Conservation (phyloP, 768 basidiomycete genomes). For the Glaciozyma martinii region DNA sequence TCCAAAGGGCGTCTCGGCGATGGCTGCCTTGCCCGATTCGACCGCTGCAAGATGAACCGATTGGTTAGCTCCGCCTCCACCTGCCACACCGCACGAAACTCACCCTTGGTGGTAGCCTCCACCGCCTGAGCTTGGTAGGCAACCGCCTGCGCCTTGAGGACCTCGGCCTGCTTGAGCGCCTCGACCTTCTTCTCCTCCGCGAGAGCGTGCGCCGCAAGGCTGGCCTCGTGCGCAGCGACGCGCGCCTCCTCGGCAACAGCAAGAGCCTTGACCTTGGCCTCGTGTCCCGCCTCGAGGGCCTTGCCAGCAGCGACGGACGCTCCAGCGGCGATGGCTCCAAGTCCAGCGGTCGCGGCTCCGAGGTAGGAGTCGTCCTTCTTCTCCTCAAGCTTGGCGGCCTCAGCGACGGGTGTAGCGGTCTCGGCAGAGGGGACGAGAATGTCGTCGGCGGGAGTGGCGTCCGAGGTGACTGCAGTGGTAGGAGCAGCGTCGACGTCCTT, state of each 20-base stretch:
- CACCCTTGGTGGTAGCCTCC: too few species aligned
- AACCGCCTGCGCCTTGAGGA: not conserved
- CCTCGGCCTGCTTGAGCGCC: not conserved
- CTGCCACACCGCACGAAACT: too few species aligned
- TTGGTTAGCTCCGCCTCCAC: too few species aligned
- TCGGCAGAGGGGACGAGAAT: not conserved
- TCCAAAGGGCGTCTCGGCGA: not conserved
- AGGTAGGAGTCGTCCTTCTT: not conserved
- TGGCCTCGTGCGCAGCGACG: not conserved
- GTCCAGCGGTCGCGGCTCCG: not conserved
- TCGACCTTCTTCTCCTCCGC: not conserved
- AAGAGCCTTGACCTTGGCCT: constrained; percentile 2
- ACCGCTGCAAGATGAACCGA: too few species aligned
- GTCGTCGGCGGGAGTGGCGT: not conserved
- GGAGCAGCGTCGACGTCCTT: too few species aligned
- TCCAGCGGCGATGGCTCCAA: not conserved
- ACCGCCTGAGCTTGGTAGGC: not conserved
- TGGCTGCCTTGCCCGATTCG: not conserved
- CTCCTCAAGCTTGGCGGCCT: not conserved
- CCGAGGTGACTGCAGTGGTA: not conserved
- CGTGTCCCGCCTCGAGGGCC: not conserved
- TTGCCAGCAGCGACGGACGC: not conserved
- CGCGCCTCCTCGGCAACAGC: not conserved
- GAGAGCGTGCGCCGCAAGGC: not conserved
- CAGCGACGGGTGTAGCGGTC: not conserved